phyloP scores from a whole-genome alignment of 78 protist genomes.

The Anaeramoeba ignava region DNA sequence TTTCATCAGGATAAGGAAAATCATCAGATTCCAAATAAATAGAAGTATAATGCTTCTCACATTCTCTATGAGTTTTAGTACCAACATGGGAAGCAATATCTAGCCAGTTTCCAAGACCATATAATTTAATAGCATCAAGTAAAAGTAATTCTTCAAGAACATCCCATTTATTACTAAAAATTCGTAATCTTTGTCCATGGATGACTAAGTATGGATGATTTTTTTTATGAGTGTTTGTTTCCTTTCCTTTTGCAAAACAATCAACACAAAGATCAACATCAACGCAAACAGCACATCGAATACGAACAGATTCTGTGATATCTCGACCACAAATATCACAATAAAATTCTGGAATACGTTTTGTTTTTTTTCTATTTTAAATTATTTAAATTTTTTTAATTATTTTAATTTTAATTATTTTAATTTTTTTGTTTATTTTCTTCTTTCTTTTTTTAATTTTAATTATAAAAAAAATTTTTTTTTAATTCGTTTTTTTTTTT shows the following conservation, averaged over 20 bases:
- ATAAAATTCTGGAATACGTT: too few species aligned
- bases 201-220: slow-evolving; percentile 25
- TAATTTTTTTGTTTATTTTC: too few species aligned
- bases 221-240: slow-evolving; percentile 2
- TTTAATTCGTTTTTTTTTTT: too few species aligned
- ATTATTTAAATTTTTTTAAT: too few species aligned
- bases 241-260: slow-evolving; percentile 27
- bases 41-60: slow-evolving; percentile 25
- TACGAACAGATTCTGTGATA: slow-evolving; percentile 9
- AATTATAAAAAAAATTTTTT: too few species aligned
- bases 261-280: slow-evolving; percentile 33
- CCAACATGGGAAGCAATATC: slow-evolving; percentile 27
- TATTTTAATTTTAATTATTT: too few species aligned
- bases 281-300: slow-evolving; percentile 33
- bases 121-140: slow-evolving; percentile 23
- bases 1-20: slow-evolving; percentile 17
- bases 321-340: slow-evolving; percentile 16
- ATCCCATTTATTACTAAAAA: slow-evolving; percentile 7
- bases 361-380: too few species aligned
- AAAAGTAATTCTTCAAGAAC: slow-evolving; percentile 26
- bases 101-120: slow-evolving; percentile 22
- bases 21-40: slow-evolving; percentile 11
- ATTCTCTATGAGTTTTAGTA: slow-evolving; percentile 20
- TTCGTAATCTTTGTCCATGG: too few species aligned
- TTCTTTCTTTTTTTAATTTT: too few species aligned